Evolutionary conservation across 2,329 filamentous ascomycete genomes (phyloP).

Genomic region (Orbilia brochopaga): DNA sequence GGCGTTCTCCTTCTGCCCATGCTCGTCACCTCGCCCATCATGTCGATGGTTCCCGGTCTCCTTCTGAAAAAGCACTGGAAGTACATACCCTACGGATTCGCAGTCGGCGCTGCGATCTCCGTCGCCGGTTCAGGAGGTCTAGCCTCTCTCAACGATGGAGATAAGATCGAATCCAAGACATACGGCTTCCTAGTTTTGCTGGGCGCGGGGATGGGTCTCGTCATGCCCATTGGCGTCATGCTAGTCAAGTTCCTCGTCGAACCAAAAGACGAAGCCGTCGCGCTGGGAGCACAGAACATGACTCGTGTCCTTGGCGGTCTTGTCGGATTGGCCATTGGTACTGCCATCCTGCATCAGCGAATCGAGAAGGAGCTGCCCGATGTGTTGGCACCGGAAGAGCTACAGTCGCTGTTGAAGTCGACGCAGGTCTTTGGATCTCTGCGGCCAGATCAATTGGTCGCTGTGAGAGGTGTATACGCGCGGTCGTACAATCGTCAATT

Average conservation of each 20-base stretch:
- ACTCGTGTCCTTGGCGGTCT: slow-evolving; percentile 58
- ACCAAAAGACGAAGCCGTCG: slow-evolving; percentile 56
- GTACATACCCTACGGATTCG: slow-evolving; percentile 56
- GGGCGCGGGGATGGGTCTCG: slow-evolving; percentile 58
- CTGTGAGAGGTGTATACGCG: slow-evolving; percentile 36
- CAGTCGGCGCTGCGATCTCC: slow-evolving; percentile 56
- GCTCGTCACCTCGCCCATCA: slow-evolving; percentile 56
- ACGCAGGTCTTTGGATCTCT: slow-evolving; percentile 29
- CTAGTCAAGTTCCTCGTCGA: slow-evolving; percentile 56
- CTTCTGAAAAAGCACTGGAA: slow-evolving; percentile 55
- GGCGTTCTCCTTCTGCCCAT: slow-evolving; percentile 57
- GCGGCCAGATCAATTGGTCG: slow-evolving; percentile 18
- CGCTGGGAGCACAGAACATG: slow-evolving; percentile 58
- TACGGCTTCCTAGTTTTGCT: slow-evolving; percentile 58
- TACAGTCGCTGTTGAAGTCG: slow-evolving; percentile 36
- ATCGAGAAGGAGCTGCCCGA: slow-evolving; percentile 24
- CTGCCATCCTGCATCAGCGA: slow-evolving; percentile 43
- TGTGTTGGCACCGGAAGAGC: slow-evolving; percentile 28
- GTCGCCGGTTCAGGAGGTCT: slow-evolving; percentile 57
- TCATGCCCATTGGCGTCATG: slow-evolving; percentile 56
- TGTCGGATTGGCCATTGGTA: slow-evolving; percentile 57
- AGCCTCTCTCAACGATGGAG: slow-evolving; percentile 53
- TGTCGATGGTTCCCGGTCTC: slow-evolving; percentile 56
- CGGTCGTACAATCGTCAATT: slow-evolving; percentile 42
- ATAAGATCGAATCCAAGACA: slow-evolving; percentile 51